Percentiles rank a stretch among this genome's conserved stretches.
Conservation (phyloP, 371 early-diverging fungal genomes). For the Apophysomyces ossiformis region DNA sequence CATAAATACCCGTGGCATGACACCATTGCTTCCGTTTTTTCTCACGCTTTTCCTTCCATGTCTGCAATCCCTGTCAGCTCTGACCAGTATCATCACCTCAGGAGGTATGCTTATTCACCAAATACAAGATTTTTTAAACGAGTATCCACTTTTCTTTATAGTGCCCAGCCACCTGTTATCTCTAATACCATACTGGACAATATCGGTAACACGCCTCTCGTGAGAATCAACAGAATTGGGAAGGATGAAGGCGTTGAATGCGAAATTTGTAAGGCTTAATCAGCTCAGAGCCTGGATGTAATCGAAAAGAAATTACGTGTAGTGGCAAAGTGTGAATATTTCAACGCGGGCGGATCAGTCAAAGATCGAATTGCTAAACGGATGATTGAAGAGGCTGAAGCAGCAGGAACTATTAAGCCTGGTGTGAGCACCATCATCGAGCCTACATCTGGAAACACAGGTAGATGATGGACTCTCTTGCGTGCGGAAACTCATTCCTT, state of each 20-base stretch:
- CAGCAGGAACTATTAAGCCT: conserved; percentile 85
- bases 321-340: conserved; percentile 98
- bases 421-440: conserved; percentile 91
- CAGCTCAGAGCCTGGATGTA: too few species aligned
- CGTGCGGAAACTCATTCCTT: neutral
- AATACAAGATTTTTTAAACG: neutral
- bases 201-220: conserved; percentile 95
- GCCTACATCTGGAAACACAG: conserved; percentile 97
- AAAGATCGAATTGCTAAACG: conserved; percentile 96
- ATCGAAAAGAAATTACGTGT: neutral
- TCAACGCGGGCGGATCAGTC: conserved; percentile 97
- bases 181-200: conserved; percentile 85
- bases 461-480: conserved; percentile 33
- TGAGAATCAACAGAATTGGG: conserved; percentile 87
- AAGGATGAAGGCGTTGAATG: conserved; percentile 88
- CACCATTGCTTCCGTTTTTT: neutral
- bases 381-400: conserved; percentile 95
- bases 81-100: conserved; percentile 13
- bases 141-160: conserved; percentile 16
- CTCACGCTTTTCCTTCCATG: conserved; percentile 6
- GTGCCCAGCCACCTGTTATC: conserved; percentile 68
- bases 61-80: neutral
- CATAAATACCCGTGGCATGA: too few species aligned
- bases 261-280: conserved; percentile 80
- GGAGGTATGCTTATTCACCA: conserved; percentile 14